Conservation (phyloP, 768 basidiomycete species). For the Ramaria sp. region DNA sequence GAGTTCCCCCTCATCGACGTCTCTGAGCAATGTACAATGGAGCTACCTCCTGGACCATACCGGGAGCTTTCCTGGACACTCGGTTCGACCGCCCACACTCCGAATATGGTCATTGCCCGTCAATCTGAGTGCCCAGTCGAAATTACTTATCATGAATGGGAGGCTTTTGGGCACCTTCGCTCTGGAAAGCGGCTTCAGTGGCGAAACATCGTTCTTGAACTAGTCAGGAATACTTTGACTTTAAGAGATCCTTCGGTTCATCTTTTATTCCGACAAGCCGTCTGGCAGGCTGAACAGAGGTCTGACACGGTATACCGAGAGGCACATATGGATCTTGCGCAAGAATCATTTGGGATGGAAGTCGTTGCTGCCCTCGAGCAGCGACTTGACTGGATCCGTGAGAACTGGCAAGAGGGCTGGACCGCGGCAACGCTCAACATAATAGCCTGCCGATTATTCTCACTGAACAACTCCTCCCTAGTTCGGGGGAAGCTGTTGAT, state of each 20-base stretch:
- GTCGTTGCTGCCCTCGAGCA: conserved; percentile 26
- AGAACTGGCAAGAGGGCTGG: conserved; percentile 30
- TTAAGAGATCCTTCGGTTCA: conserved; percentile 31
- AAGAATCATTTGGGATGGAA: conserved; percentile 22
- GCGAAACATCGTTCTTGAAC: conserved; percentile 38
- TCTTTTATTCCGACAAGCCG: conserved; percentile 31
- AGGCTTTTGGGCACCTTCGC: conserved; percentile 34
- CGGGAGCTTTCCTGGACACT: conserved; percentile 25
- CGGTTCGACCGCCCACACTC: conserved; percentile 19
- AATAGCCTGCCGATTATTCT: conserved; percentile 26
- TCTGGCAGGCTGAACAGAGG: conserved; percentile 29
- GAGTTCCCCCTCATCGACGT: conserved; percentile 15
- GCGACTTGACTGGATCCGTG: conserved; percentile 24
- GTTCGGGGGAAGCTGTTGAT: conserved; percentile 14
- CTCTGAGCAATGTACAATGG: conserved; percentile 19
- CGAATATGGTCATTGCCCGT: conserved; percentile 32
- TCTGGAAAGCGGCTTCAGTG: conserved; percentile 36
- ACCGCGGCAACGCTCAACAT: conserved; percentile 24
- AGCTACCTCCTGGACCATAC: conserved; percentile 25
- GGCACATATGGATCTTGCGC: conserved; percentile 33
- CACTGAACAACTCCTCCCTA: conserved; percentile 12
- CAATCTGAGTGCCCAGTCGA: conserved; percentile 29
- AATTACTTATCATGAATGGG: conserved; percentile 34
- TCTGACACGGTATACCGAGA: conserved; percentile 12
- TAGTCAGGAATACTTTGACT: conserved; percentile 27